Evolutionary conservation across 495 filamentous ascomycete species (phyloP), one percentile per base, ranked within the genome.

Genomic region (Umbilicaria muhlenbergii): DNA sequence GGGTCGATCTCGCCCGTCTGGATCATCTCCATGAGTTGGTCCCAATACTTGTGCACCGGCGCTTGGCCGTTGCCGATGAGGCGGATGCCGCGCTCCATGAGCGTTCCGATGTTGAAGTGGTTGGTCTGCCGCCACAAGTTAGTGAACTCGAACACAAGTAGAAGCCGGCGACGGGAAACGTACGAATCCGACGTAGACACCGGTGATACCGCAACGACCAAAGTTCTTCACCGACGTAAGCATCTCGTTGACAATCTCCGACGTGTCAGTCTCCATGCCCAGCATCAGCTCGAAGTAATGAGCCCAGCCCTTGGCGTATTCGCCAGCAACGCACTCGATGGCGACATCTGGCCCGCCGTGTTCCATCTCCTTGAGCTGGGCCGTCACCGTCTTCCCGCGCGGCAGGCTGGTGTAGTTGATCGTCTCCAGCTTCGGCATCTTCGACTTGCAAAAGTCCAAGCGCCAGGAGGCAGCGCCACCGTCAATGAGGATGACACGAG

Each of bases 241-340:
- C 77, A 86, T 85, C 64, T 94, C 84, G 53, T 94, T 94, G 44
- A 93, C 35, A 38, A 91, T 78, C 62, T 94, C 87, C 36, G 76
- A 80, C 3, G 81, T 85, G 58, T 93, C 87, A 3, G 84, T 94
- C 59, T 94, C 87, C 38, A 81, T 56, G 0, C 83, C 83, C 0
- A 88, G 40, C 42, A 72, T 49, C 55, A 78, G 69, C 64, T 93
- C 81, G 28, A 91, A 69, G 63, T 79, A 83, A 59, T 89, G 81
- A 36, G 71, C 65, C 77, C 80, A 86, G 14, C 83, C 75, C 63
- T 93, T 91, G 13, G 86, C 73, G 48, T 89, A 93, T 58, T 89
- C 81, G 33, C 83, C 83, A 0, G 85, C 83, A 0, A 78, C 85
- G 54, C 83, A 89, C 61, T 94, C 88, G 17, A 94, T 67, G 17